These are phyloP conservation scores for Hemerocallis citrina DNA, from an alignment of 106 monocot species.

Conservation along the genomic window DNA sequence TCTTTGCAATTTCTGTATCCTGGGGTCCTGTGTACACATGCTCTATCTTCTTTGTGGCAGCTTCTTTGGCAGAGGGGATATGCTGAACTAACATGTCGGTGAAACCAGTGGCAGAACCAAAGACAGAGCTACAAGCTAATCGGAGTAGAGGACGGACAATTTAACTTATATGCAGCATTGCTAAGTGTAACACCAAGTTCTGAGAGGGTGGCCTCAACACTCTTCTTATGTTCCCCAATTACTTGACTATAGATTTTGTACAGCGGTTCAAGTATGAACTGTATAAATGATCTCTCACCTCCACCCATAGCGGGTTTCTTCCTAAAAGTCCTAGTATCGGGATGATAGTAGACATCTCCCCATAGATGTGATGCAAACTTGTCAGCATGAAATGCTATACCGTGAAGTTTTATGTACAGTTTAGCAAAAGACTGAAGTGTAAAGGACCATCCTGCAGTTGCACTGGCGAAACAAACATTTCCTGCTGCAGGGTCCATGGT, in stretches of 20 bases:
- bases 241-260: constrained; percentile 95
- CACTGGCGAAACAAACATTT: constrained; percentile 92
- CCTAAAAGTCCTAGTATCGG: constrained; percentile 60
- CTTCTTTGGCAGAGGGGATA: constrained; percentile 80
- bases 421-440: constrained; percentile 84
- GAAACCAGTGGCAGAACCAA: constrained; percentile 80
- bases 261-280: constrained; percentile 84
- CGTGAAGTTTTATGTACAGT: constrained; percentile 74
- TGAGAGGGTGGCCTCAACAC: constrained; percentile 78
- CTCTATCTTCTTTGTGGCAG: constrained; percentile 67
- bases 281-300: constrained; percentile 81
- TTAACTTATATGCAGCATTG: constrained; percentile 75
- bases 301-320: constrained; percentile 69
- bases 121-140: constrained; percentile 84
- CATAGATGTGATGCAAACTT: constrained; percentile 81
- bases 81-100: constrained; percentile 85
- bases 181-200: constrained; percentile 81
- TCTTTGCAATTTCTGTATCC: constrained; percentile 44
- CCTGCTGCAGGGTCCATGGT: constrained; percentile 61
- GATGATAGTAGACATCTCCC: constrained; percentile 88
- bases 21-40: constrained; percentile 79
- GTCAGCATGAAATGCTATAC: constrained; percentile 63
- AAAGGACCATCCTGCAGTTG: constrained; percentile 82
- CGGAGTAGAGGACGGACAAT: constrained; percentile 70
- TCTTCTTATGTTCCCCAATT: constrained; percentile 78